Percentiles rank a stretch among this genome's conserved stretches.
These are phyloP conservation scores for Thermoascus crustaceus DNA, from an alignment of 2,329 filamentous ascomycete genomes.

Conservation along the genomic window DNA sequence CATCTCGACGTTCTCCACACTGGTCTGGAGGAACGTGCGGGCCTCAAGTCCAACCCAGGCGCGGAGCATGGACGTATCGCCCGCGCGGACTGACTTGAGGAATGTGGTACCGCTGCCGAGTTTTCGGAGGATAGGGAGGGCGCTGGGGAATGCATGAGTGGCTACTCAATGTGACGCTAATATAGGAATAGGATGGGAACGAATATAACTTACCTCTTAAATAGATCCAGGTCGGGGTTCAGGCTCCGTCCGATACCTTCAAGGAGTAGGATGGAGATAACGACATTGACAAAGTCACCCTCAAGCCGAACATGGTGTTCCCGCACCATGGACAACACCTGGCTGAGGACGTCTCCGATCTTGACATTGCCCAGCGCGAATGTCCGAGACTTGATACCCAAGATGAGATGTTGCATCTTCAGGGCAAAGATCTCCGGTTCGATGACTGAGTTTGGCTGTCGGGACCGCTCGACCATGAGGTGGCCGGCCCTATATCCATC, in stretches of 20 bases:
- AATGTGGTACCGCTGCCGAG: constrained; percentile 57
- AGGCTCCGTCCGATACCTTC: constrained; percentile 88
- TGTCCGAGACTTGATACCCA: constrained; percentile 82
- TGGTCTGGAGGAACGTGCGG: constrained; percentile 79
- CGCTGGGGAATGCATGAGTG: constrained; percentile 42
- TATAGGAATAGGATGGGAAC: constrained; percentile 6
- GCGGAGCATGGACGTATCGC: constrained; percentile 76
- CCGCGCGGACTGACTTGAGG: constrained; percentile 56
- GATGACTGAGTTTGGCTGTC: constrained; percentile 82
- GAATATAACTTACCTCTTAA: constrained; percentile 52
- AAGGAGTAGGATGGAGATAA: constrained; percentile 84
- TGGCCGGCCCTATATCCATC: constrained; percentile 92
- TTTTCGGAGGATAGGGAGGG: constrained; percentile 81
- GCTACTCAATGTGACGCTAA: constrained; percentile 3
- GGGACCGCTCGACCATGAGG: constrained; percentile 91
- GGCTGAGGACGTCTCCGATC: constrained; percentile 88
- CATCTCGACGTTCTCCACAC: constrained; percentile 77
- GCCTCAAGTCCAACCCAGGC: constrained; percentile 90
- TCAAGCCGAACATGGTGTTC: constrained; percentile 87
- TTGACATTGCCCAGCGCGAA: constrained; percentile 90
- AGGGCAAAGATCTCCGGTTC: constrained; percentile 86
- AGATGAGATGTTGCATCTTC: constrained; percentile 92
- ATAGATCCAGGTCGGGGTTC: constrained; percentile 78
- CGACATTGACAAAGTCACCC: constrained; percentile 97
- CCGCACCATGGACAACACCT: constrained; percentile 86